These are phyloP conservation scores for Fusarium acutatum DNA, from an alignment of 2,329 filamentous ascomycete species.

Conservation along the genomic window DNA sequence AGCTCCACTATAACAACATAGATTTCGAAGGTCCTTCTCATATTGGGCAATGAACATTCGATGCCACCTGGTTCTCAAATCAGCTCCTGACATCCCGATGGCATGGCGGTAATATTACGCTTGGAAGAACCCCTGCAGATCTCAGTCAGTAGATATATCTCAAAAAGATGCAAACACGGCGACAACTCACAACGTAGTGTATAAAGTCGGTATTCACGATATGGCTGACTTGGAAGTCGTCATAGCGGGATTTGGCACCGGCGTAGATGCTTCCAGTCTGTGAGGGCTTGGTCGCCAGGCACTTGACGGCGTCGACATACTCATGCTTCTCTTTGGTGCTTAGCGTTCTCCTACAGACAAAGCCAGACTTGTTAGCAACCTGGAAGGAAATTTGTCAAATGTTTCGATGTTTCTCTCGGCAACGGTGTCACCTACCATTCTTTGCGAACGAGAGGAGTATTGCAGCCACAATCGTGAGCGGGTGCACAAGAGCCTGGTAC, in stretches of 20 bases:
- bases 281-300: fast-evolving
- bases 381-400: fast-evolving
- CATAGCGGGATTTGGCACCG: neutral
- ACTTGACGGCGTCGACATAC: neutral
- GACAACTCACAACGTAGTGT: neutral
- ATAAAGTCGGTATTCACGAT: neutral
- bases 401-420: fast-evolving
- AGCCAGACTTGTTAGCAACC: fast-evolving
- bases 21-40: neutral
- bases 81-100: too few species aligned
- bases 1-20: neutral
- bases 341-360: neutral
- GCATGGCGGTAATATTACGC: neutral
- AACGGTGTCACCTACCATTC: neutral
- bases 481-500: fast-evolving
- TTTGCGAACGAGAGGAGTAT: neutral
- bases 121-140: neutral
- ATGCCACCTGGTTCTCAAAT: neutral
- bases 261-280: neutral
- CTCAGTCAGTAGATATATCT: fast-evolving
- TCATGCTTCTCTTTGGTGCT: neutral
- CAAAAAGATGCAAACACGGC: fast-evolving
- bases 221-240: neutral
- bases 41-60: neutral
- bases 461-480: neutral